Conservation (phyloP, 495 filamentous ascomycete genomes). For the Neurospora hispaniola region DNA sequence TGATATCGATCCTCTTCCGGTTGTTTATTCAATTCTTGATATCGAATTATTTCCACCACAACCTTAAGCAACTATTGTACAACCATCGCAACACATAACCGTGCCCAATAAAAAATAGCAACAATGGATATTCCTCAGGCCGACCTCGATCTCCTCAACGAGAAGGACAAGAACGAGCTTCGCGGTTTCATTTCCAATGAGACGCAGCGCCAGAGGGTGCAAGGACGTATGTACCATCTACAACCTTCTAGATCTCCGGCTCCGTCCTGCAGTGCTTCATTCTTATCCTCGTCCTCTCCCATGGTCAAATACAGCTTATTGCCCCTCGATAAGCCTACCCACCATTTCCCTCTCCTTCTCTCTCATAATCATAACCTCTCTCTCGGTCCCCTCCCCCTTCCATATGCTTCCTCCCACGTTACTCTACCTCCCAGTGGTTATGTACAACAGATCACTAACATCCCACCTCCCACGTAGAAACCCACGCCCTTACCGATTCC, state of each 20-base stretch:
- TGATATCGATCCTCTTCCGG: not conserved
- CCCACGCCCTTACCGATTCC: constrained; percentile 68
- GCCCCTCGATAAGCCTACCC: not conserved
- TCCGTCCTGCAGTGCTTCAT: no score
- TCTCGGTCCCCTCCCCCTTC: not conserved
- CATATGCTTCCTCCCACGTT: not conserved
- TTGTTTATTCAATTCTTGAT: not conserved
- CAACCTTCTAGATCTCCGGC: no score
- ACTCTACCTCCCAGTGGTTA: no score
- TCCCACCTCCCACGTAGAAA: not conserved
- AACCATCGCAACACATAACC: not conserved
- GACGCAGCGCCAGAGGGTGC: constrained; percentile 67
- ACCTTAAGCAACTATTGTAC: not conserved
- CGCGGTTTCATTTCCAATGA: constrained; percentile 72
- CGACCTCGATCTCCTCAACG: constrained; percentile 64
- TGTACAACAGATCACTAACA: not conserved
- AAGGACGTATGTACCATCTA: constrained; percentile 49
- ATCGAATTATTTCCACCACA: not conserved
- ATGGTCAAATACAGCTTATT: not conserved
- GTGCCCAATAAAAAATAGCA: not conserved
- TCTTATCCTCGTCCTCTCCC: not conserved
- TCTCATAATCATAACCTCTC: not conserved
- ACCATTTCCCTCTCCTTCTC: not conserved
- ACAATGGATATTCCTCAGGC: constrained; percentile 35
- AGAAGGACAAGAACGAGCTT: constrained; percentile 77